A percentile compares a stretch with the other conserved stretches of the same genome.
phyloP scores from a whole-genome alignment of 139 green algal genomes.

The Auxenochlorella protothecoides region DNA sequence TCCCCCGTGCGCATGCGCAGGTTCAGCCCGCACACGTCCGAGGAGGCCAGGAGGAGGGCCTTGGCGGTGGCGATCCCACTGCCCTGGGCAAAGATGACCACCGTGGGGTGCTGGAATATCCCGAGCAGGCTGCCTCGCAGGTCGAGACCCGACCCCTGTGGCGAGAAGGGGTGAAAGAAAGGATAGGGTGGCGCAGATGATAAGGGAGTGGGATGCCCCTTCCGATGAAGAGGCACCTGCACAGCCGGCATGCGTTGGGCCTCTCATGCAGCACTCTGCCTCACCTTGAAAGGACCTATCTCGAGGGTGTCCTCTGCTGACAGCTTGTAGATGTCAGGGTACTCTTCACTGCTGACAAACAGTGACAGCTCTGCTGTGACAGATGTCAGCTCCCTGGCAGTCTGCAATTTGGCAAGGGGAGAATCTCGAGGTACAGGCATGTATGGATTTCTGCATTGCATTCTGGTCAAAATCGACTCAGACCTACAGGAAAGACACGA shows the following conservation, averaged over 20 bases:
- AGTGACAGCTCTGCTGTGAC: conserved; percentile 29
- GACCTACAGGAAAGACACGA: neutral
- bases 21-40: conserved; percentile 37
- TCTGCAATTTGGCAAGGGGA: neutral
- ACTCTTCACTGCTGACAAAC: conserved; percentile 44
- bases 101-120: conserved; percentile 53
- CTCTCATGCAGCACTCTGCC: neutral
- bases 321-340: conserved; percentile 51
- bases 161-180: neutral
- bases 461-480: neutral
- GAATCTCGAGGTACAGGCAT: neutral
- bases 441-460: neutral
- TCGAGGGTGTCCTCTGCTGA: conserved; percentile 40
- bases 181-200: neutral
- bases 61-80: conserved; percentile 50
- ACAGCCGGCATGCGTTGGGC: neutral
- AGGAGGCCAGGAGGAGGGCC: conserved; percentile 48
- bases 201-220: neutral
- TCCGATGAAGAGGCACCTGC: neutral
- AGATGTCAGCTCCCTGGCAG: conserved; percentile 8
- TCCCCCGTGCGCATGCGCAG: conserved; percentile 31
- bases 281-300: conserved; percentile 53
- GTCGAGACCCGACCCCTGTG: conserved; percentile 45
- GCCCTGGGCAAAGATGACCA: conserved; percentile 51
- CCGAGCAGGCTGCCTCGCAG: conserved; percentile 37